Percentiles rank a stretch among this genome's conserved stretches.
These are phyloP conservation scores for Epichloe sp. DNA, from an alignment of 2,329 filamentous ascomycete genomes.

Conservation along the genomic window DNA sequence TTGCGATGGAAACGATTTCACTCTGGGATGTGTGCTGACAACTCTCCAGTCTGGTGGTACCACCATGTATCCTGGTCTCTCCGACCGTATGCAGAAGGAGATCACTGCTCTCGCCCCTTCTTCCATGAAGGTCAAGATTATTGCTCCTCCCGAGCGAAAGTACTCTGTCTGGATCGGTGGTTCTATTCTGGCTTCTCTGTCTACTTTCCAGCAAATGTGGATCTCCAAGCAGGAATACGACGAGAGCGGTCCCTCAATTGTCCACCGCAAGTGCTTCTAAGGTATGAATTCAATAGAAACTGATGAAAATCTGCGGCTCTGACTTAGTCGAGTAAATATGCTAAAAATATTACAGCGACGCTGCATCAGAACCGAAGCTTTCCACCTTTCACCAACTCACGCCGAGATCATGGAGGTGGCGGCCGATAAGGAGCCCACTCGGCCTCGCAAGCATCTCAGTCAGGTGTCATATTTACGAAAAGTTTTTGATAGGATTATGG, in stretches of 20 bases:
- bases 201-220: conserved; percentile 99
- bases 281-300: conserved; percentile 26
- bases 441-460: conserved; percentile 34
- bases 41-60: conserved; percentile 86
- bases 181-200: conserved; percentile 98
- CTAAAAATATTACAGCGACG: conserved; percentile 11
- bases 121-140: conserved; percentile 99
- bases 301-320: not conserved
- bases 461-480: conserved; percentile 44
- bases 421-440: conserved; percentile 28
- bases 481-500: conserved; percentile 42
- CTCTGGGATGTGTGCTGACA: not conserved
- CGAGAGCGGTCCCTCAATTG: conserved; percentile 97
- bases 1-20: not conserved
- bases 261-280: conserved; percentile 99
- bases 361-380: conserved; percentile 20
- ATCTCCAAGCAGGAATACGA: conserved; percentile 99
- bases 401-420: conserved; percentile 32
- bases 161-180: conserved; percentile 99
- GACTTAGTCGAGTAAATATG: not conserved
- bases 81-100: conserved; percentile 99
- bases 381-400: conserved; percentile 21
- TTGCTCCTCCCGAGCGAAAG: conserved; percentile 99
- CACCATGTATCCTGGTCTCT: conserved; percentile 99
- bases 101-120: conserved; percentile 98